Evolutionary conservation across 495 filamentous ascomycete genomes (phyloP), one percentile per base, ranked within the genome.

Genomic region (Tuber borchii): DNA sequence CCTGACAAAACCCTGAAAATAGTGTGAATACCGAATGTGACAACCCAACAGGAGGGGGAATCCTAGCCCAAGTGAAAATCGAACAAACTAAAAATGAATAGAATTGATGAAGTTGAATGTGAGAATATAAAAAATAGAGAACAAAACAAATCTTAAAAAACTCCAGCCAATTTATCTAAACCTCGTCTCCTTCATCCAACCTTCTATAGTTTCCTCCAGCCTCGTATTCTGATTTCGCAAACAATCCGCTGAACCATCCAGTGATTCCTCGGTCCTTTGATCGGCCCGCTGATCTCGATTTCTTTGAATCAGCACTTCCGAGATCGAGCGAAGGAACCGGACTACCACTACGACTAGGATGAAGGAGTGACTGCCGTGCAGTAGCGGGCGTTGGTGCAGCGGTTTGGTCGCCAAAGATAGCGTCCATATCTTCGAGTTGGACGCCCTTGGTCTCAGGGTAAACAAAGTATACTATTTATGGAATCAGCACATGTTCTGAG

Each of bases 371-470:
- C 20, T 79, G 72, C 51, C 65, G 61, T 48, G 77, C 80, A 16
- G 81, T 82, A 43, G 77, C 72, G 65, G 81, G 81, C 48, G 81
- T 82, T 71, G 80, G 69, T 39, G 74, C 75, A 68, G 74, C 80
- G 74, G 74, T 80, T 83, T 74, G 84, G 75, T 73, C 84, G 22
- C 71, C 84, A 74, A 76, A 85, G n/a, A 77, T 82, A 74, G 44
- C 65, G 74, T 73, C 91, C 95, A 99, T 99, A 79, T 99, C 96
- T 85, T 99, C 95, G 76, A 99, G 87, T 77, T 94, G 90, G 79
- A 99, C 90, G 76, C 95, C 95, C 80, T 93, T 93, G 0, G 95
- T 99, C 85, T 99, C 95, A 37, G 95, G 95, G 82, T 99, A 99
- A 75, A 97, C 87, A 84, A 97, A 97, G 83, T 93, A 99, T 37